A percentile compares a stretch with the other conserved stretches of the same genome.
Conservation (phyloP, 495 filamentous ascomycete species). For the Tuber microsphaerosporum region DNA sequence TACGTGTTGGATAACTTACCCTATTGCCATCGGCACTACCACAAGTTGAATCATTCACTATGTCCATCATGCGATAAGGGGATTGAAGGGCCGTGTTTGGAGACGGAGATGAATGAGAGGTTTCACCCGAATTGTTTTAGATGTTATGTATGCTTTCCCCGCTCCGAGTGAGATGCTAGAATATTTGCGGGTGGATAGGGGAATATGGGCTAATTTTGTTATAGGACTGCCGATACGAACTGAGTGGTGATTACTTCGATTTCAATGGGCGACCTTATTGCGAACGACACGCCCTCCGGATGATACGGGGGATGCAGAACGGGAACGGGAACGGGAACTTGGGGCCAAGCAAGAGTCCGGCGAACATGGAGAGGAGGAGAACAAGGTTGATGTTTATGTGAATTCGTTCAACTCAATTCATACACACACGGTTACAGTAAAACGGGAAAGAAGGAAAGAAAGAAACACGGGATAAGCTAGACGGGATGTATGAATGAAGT, state of each 20-base stretch:
- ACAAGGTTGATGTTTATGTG: conserved; percentile 81
- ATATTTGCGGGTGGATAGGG: conserved; percentile 49
- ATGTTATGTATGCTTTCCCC: conserved; percentile 56
- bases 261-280: conserved; percentile 65
- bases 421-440: not conserved
- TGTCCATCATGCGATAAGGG: conserved; percentile 72
- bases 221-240: conserved; percentile 43
- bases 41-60: conserved; percentile 77
- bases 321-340: conserved; percentile 37
- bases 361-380: conserved; percentile 64
- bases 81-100: conserved; percentile 93
- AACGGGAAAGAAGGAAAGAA: conserved; percentile 9
- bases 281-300: conserved; percentile 71
- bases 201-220: conserved; percentile 25
- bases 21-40: conserved; percentile 89
- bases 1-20: conserved; percentile 83
- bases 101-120: conserved; percentile 67
- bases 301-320: conserved; percentile 45
- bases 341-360: conserved; percentile 35
- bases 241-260: conserved; percentile 54
- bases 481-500: conserved; percentile 6
- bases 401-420: conserved; percentile 11
- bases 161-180: not conserved
- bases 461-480: conserved; percentile 4
- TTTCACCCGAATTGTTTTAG: conserved; percentile 83